These are phyloP conservation scores for Leccinum griseonigrum DNA, from an alignment of 1,284 basidiomycete genomes.

Conservation along the genomic window DNA sequence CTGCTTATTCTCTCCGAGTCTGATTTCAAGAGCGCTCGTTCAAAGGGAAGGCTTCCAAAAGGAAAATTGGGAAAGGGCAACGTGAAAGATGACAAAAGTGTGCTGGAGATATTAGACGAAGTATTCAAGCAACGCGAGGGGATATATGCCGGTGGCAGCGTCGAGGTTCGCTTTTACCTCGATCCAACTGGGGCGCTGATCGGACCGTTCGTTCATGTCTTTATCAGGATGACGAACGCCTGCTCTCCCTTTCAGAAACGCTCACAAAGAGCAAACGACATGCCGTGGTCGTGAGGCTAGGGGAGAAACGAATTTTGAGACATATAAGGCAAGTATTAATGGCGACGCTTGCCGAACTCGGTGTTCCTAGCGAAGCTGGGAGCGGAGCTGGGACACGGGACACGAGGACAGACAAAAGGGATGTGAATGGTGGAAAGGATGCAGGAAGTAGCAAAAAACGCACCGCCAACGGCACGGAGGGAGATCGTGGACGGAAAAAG, in stretches of 20 bases:
- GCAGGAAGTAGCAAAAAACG: slow-evolving; percentile 16
- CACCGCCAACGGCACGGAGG: slow-evolving; percentile 3
- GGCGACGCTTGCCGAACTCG: slow-evolving; percentile 10
- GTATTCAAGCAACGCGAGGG: slow-evolving; percentile 51
- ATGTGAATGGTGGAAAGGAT: neutral
- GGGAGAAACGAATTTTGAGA: slow-evolving; percentile 74
- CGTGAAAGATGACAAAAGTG: slow-evolving; percentile 41
- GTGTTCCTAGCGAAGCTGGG: neutral
- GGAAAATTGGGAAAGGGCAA: slow-evolving; percentile 40
- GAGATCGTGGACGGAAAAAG: slow-evolving; percentile 18
- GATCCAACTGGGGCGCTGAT: neutral
- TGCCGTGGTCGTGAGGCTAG: slow-evolving; percentile 74
- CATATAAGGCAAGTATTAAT: slow-evolving; percentile 35
- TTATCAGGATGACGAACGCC: slow-evolving; percentile 50
- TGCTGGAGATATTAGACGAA: slow-evolving; percentile 45
- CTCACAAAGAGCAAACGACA: slow-evolving; percentile 50
- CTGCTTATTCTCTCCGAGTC: slow-evolving; percentile 59
- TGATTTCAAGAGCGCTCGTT: slow-evolving; percentile 64
- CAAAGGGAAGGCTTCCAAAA: slow-evolving; percentile 80
- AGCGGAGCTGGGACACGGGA: neutral
- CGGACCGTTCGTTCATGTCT: neutral
- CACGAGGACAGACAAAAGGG: neutral
- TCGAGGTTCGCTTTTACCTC: slow-evolving; percentile 17
- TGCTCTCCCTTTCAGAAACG: slow-evolving; percentile 34
- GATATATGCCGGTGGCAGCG: slow-evolving; percentile 44